Evolutionary conservation across 371 early-diverging fungal genomes (phyloP).

Genomic region (Mortierella sp.): DNA sequence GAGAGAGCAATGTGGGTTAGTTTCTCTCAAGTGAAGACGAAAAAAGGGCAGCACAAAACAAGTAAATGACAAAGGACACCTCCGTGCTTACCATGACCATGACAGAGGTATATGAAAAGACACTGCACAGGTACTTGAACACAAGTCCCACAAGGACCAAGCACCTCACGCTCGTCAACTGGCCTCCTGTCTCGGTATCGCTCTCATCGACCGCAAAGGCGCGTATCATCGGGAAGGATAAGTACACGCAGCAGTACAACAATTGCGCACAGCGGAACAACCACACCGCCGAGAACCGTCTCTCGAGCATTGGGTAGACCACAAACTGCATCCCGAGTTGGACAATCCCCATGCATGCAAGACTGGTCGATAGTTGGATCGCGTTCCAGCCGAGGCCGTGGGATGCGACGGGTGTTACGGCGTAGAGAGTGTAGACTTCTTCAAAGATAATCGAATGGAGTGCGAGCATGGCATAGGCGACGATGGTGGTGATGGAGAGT

Average conservation of each 20-base stretch:
- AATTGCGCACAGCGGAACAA: constrained; percentile 60
- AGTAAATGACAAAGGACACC: not conserved
- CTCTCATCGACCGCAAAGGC: constrained; percentile 35
- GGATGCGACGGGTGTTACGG: constrained; percentile 44
- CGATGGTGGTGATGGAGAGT: constrained; percentile 56
- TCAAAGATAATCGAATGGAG: constrained; percentile 84
- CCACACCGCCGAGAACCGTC: constrained; percentile 54
- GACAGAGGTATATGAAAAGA: constrained; percentile 71
- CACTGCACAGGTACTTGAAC: constrained; percentile 64
- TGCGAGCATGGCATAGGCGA: constrained; percentile 65
- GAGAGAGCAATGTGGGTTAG: not conserved
- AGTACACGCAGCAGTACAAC: constrained; percentile 60
- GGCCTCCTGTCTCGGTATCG: constrained; percentile 31
- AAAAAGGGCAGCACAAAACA: not conserved
- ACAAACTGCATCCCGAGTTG: constrained; percentile 69
- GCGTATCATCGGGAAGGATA: constrained; percentile 62
- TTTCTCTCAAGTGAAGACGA: not conserved
- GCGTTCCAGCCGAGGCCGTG: constrained; percentile 66
- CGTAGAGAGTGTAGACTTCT: constrained; percentile 70
- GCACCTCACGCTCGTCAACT: constrained; percentile 39
- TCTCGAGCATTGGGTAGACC: constrained; percentile 66
- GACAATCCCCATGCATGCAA: constrained; percentile 63
- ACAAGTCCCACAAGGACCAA: constrained; percentile 60
- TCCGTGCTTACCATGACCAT: constrained; percentile 66
- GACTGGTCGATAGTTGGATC: constrained; percentile 60